Conservation (phyloP, 305 asterid species). For the Caryopteris hybrid region DNA sequence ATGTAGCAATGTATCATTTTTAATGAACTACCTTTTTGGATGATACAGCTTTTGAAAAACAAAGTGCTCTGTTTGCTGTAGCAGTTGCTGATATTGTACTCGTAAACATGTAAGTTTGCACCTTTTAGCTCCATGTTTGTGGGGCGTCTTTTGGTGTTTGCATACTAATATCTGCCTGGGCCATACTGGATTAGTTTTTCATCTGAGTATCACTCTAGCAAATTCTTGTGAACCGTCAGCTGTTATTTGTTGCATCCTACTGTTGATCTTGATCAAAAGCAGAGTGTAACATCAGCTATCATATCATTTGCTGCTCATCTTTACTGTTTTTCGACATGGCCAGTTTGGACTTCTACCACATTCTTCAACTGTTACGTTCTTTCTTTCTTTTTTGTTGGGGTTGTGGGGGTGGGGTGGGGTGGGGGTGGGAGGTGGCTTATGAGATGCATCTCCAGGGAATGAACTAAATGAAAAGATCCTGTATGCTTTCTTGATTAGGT, state of each 20-base stretch:
- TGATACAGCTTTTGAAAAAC: conserved; percentile 68
- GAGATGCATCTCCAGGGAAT: no score
- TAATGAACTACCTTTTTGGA: conserved; percentile 41
- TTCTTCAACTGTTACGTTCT: no score
- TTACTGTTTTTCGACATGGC: no score
- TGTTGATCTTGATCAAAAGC: neutral
- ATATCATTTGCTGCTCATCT: no score
- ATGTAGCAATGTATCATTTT: neutral
- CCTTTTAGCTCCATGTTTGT: neutral
- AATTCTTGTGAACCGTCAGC: neutral
- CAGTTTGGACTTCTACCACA: no score
- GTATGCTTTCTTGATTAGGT: no score
- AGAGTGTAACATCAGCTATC: neutral
- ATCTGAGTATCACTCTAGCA: neutral
- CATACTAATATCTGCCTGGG: neutral
- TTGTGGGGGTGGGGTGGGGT: no score
- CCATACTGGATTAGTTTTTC: neutral
- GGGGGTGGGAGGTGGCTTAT: no score
- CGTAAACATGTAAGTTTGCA: conserved; percentile 65
- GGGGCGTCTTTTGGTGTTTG: neutral
- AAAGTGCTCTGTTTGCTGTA: conserved; percentile 63
- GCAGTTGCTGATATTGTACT: conserved; percentile 69
- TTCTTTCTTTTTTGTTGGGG: no score
- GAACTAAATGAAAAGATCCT: no score
- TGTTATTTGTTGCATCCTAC: neutral